Conservation (phyloP, 2,329 filamentous ascomycete species). For the Aspergillus felis region DNA sequence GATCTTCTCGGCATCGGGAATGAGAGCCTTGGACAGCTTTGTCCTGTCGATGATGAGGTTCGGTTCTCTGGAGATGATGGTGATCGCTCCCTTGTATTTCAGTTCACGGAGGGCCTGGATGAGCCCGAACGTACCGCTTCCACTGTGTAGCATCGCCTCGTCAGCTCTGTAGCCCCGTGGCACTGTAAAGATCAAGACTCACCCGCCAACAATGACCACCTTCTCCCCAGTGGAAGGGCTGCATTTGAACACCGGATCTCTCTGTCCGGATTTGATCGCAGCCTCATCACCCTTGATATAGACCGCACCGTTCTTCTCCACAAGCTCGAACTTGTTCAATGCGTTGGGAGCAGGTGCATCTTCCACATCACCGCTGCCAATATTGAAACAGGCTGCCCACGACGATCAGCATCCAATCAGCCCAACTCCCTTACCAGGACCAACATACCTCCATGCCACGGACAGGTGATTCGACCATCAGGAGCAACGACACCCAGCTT, state of each 20-base stretch:
- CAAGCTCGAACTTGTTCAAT: slow-evolving; percentile 75
- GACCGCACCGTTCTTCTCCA: slow-evolving; percentile 75
- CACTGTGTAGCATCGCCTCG: slow-evolving; percentile 45
- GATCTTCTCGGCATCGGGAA: slow-evolving; percentile 75
- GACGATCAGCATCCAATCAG: slow-evolving; percentile 5
- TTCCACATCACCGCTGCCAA: slow-evolving; percentile 85
- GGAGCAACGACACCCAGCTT: slow-evolving; percentile 78
- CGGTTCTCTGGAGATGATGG: slow-evolving; percentile 77
- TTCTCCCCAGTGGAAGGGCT: slow-evolving; percentile 53
- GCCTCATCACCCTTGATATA: slow-evolving; percentile 79
- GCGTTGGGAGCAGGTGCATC: slow-evolving; percentile 87
- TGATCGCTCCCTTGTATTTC: slow-evolving; percentile 75
- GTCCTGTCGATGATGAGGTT: slow-evolving; percentile 88
- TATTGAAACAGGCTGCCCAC: slow-evolving; percentile 81
- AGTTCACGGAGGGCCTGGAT: slow-evolving; percentile 78
- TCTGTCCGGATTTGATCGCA: slow-evolving; percentile 70
- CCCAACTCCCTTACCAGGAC: not conserved
- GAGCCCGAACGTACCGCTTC: slow-evolving; percentile 76
- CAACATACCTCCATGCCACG: slow-evolving; percentile 84
- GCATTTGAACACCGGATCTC: slow-evolving; percentile 72
- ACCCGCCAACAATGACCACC: slow-evolving; percentile 77
- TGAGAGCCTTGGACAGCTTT: slow-evolving; percentile 90
- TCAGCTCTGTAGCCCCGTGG: not conserved
- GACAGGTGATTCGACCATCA: slow-evolving; percentile 81
- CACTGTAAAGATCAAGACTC: slow-evolving; percentile 18